Conservation (phyloP, 148 eudicot species). For the Heliosperma pusillum region DNA sequence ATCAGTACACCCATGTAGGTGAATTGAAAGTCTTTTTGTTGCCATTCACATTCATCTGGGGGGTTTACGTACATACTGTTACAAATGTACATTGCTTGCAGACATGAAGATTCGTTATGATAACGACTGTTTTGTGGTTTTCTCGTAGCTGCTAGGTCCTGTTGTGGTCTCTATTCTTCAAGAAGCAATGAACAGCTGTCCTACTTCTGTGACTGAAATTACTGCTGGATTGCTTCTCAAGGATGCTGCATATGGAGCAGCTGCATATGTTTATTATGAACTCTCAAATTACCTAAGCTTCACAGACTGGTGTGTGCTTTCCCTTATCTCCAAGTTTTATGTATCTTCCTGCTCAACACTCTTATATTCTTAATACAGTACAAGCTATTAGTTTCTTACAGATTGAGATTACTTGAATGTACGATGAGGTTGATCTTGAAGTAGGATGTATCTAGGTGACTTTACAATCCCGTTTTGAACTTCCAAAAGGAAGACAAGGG, state of each 20-base stretch:
- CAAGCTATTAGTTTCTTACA: slow-evolving; percentile 11
- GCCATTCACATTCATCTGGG: slow-evolving; percentile 12
- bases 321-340: neutral
- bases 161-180: slow-evolving; percentile 96
- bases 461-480: neutral
- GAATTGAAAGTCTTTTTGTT: slow-evolving; percentile 15
- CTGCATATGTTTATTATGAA: slow-evolving; percentile 96
- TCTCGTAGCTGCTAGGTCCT: slow-evolving; percentile 85
- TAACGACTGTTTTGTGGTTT: slow-evolving; percentile 20
- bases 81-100: slow-evolving; percentile 16
- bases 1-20: slow-evolving; percentile 92
- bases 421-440: neutral
- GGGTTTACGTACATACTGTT: slow-evolving; percentile 5
- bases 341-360: slow-evolving; percentile 10
- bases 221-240: slow-evolving; percentile 85
- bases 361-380: neutral
- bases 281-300: slow-evolving; percentile 96
- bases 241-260: slow-evolving; percentile 98
- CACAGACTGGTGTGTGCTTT: slow-evolving; percentile 70
- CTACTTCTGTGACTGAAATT: slow-evolving; percentile 74
- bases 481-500: neutral
- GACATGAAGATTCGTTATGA: slow-evolving; percentile 19
- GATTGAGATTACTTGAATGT: neutral
- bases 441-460: neutral
- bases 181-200: slow-evolving; percentile 93